These are phyloP conservation scores for Saturnispora diversa DNA, from an alignment of 805 yeast species.

Conservation along the genomic window DNA sequence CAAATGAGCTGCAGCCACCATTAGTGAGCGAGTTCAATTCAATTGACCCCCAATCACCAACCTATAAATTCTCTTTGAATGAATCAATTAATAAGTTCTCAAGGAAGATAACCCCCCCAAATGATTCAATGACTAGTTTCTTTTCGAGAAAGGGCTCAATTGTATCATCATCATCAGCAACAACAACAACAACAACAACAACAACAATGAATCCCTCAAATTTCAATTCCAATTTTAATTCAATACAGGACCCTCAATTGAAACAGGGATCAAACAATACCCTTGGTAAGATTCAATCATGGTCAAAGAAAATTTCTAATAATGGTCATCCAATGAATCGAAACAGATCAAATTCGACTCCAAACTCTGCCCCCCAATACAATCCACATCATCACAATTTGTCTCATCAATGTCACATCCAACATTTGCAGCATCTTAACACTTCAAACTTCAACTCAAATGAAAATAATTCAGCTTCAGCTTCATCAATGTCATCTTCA, in stretches of 20 bases:
- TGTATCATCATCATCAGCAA: neutral
- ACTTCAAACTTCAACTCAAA: neutral
- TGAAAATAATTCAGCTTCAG: neutral
- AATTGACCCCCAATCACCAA: too few species aligned
- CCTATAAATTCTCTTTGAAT: too few species aligned
- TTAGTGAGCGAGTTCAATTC: too few species aligned
- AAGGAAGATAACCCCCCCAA: conserved; percentile 8
- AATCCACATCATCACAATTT: too few species aligned
- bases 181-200: neutral
- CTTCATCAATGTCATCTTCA: too few species aligned
- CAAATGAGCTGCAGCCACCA: too few species aligned
- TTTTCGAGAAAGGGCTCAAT: conserved; percentile 2
- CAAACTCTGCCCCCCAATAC: too few species aligned
- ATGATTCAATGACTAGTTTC: conserved; percentile 3
- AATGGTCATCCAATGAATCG: neutral
- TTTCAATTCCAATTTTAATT: neutral
- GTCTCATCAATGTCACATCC: too few species aligned
- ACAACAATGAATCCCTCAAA: neutral
- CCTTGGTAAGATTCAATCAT: neutral
- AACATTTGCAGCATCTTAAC: too few species aligned
- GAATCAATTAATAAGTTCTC: conserved; percentile 9
- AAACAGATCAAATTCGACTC: conserved; percentile 2
- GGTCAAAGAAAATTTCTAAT: neutral
- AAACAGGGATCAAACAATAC: neutral
- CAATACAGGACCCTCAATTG: neutral